phyloP scores from a whole-genome alignment of 225 moss, liverwort and hornwort genomes.

The Lunularia cruciata region DNA sequence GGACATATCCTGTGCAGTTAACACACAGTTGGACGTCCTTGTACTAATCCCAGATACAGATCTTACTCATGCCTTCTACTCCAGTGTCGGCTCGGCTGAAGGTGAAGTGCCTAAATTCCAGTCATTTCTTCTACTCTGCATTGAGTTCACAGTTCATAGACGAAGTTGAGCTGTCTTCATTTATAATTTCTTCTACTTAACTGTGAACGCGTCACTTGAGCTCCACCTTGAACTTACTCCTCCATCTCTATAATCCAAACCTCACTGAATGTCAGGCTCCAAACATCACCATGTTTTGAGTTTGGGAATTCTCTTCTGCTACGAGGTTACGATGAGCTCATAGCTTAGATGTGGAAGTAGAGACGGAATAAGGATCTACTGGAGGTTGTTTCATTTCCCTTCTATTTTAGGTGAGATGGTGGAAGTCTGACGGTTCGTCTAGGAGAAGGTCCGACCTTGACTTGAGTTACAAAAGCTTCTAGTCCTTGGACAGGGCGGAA shows the following conservation, averaged over 20 bases:
- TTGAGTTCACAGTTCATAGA: not conserved
- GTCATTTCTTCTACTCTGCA: not conserved
- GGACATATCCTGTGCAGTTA: not conserved
- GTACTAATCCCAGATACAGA: slow-evolving; percentile 12
- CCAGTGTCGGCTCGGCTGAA: not conserved
- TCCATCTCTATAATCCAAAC: not conserved
- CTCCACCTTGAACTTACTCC: slow-evolving; percentile 1
- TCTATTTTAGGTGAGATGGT: not conserved
- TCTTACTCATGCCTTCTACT: not conserved
- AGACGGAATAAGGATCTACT: not conserved
- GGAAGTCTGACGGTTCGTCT: not conserved
- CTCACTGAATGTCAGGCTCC: too few species aligned
- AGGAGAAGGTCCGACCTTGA: not conserved
- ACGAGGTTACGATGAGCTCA: not conserved
- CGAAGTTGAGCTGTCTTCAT: not conserved
- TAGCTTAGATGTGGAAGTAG: not conserved
- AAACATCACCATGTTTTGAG: too few species aligned
- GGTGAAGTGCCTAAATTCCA: not conserved
- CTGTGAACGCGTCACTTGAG: not conserved
- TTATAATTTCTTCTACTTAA: not conserved
- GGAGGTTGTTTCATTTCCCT: not conserved
- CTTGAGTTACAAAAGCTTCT: not conserved
- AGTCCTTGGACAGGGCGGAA: not conserved
- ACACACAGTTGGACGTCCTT: not conserved
- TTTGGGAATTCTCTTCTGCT: too few species aligned